phyloP scores from a whole-genome alignment of 805 yeast species.

The Starmerella geochares region DNA sequence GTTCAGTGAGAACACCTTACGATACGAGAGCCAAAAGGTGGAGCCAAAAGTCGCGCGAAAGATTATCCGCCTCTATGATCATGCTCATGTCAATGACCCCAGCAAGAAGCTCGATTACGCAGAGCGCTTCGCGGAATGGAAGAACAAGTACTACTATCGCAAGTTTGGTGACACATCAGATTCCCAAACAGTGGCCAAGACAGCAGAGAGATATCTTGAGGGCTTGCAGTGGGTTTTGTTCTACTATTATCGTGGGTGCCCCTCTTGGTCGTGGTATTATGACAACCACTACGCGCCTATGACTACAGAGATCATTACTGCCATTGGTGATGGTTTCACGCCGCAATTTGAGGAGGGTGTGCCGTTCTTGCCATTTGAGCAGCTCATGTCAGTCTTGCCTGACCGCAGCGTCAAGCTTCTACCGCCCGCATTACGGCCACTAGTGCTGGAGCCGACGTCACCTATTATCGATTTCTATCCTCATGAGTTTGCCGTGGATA shows the following conservation, averaged over 20 bases:
- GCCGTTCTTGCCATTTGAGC: conserved; percentile 90
- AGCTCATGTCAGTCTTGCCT: conserved; percentile 93
- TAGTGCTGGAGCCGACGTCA: conserved; percentile 78
- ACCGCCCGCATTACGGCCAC: conserved; percentile 63
- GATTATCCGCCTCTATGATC: conserved; percentile 34
- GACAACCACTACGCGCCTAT: conserved; percentile 88
- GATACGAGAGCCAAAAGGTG: conserved; percentile 37
- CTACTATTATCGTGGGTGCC: conserved; percentile 82
- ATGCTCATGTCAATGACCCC: conserved; percentile 30
- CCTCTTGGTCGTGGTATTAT: conserved; percentile 94
- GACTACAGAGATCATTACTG: conserved; percentile 72
- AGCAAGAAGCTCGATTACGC: conserved; percentile 50
- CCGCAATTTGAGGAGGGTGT: conserved; percentile 55
- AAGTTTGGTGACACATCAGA: conserved; percentile 59
- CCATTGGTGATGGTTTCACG: conserved; percentile 45
- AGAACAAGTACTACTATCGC: conserved; percentile 70
- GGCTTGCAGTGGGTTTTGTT: conserved; percentile 95
- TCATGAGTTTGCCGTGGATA: conserved; percentile 70
- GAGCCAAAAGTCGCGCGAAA: conserved; percentile 14
- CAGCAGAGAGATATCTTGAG: conserved; percentile 75
- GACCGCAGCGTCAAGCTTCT: conserved; percentile 75
- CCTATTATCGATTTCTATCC: conserved; percentile 91
- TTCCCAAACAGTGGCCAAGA: conserved; percentile 46
- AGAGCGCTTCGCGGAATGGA: conserved; percentile 70
- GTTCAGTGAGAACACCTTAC: conserved; percentile 43